Evolutionary conservation across 805 yeast species (phyloP).

Genomic region (Cyberlindnera bimundalis): DNA sequence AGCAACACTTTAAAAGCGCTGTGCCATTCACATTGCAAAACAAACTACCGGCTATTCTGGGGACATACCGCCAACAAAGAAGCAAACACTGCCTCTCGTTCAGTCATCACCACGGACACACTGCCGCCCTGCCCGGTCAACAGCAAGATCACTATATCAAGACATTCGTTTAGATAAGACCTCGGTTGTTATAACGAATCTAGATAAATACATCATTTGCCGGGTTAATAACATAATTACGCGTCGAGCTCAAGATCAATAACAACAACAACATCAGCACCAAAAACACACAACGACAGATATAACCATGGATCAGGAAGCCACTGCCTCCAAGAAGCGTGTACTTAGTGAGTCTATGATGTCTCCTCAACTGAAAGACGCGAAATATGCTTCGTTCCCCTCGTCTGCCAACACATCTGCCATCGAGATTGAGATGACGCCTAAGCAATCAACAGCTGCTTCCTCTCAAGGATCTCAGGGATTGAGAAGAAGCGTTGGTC

Average conservation of each 20-base stretch:
- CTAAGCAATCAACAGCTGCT: constrained; percentile 20
- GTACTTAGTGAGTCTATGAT: constrained; percentile 25
- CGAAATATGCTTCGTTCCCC: constrained; percentile 11
- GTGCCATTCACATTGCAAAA: too few species aligned
- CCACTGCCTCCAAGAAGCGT: constrained; percentile 23
- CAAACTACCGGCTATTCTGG: too few species aligned
- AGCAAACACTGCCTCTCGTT: too few species aligned
- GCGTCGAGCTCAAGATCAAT: constrained; percentile 14
- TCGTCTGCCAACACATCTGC: constrained; percentile 7
- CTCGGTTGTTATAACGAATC: too few species aligned
- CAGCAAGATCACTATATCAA: too few species aligned
- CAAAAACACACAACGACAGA: constrained; percentile 1
- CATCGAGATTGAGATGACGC: constrained; percentile 17
- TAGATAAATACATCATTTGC: too few species aligned
- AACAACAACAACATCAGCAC: constrained; percentile 4
- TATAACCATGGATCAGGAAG: constrained; percentile 1
- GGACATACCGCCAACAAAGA: too few species aligned
- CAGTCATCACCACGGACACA: too few species aligned
- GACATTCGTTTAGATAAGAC: too few species aligned
- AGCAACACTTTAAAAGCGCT: too few species aligned
- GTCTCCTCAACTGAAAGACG: constrained; percentile 27
- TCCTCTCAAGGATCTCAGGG: constrained; percentile 31
- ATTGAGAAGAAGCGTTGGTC: constrained; percentile 50
- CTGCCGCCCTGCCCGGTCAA: too few species aligned
- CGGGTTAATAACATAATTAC: too few species aligned